Conservation (phyloP, 805 yeast genomes). For the Cyberlindnera subsufficiens region DNA sequence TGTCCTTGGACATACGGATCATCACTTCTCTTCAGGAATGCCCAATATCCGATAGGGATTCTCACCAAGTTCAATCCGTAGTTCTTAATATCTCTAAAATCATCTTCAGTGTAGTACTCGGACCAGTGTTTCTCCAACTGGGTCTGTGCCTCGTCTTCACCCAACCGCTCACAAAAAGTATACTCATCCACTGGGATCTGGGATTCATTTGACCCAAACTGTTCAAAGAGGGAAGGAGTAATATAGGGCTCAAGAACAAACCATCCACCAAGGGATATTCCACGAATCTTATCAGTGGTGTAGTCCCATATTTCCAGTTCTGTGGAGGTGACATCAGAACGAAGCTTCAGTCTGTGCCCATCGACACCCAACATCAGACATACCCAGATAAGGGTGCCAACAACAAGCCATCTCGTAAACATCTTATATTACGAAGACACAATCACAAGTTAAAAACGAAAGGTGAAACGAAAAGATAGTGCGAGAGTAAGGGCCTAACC, state of each 20-base stretch:
- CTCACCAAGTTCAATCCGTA: slow-evolving; percentile 67
- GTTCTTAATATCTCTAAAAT: slow-evolving; percentile 43
- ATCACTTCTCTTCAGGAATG: slow-evolving; percentile 33
- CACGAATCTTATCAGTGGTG: slow-evolving; percentile 22
- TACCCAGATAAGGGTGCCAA: background rate
- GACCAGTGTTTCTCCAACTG: slow-evolving; percentile 50
- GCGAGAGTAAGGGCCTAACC: no score
- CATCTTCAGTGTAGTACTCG: slow-evolving; percentile 52
- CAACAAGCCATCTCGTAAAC: no score
- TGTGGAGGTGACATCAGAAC: background rate
- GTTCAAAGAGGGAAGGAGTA: slow-evolving; percentile 55
- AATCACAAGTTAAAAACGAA: no score
- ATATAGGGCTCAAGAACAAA: slow-evolving; percentile 65
- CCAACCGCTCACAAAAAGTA: slow-evolving; percentile 43
- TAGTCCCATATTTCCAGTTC: slow-evolving; percentile 18
- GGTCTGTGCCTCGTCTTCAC: slow-evolving; percentile 36
- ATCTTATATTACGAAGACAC: no score
- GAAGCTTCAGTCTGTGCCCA: background rate
- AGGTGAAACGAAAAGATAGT: no score
- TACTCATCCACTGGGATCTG: slow-evolving; percentile 57
- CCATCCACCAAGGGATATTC: slow-evolving; percentile 69
- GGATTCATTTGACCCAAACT: slow-evolving; percentile 26
- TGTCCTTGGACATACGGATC: slow-evolving; percentile 71
- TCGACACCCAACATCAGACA: background rate
- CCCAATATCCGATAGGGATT: slow-evolving; percentile 81